Percentiles rank a stretch among this genome's conserved stretches.
These are phyloP conservation scores for Candida tammaniensis DNA, from an alignment of 805 yeast genomes.

Conservation along the genomic window DNA sequence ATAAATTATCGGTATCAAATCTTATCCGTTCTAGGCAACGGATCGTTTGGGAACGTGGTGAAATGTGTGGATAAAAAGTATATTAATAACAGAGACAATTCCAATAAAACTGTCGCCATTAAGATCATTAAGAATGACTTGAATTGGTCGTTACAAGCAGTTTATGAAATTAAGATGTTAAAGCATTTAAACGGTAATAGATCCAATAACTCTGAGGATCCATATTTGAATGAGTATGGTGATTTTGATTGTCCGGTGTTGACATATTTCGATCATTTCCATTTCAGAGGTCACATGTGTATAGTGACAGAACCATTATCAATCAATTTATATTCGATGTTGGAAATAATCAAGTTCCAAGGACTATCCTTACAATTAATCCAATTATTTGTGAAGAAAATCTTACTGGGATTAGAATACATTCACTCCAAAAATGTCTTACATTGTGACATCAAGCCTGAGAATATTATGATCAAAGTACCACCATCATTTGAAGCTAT, in stretches of 20 bases:
- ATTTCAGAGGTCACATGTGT: constrained; percentile 79
- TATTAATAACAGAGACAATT: constrained; percentile 1
- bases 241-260: constrained; percentile 33
- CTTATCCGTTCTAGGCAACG: constrained; percentile 59
- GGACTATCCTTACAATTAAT: constrained; percentile 47
- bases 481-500: constrained; percentile 20
- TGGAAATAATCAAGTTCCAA: constrained; percentile 47
- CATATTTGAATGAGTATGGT: constrained; percentile 16
- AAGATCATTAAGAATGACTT: constrained; percentile 74
- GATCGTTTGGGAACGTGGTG: constrained; percentile 80
- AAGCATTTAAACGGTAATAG: constrained; percentile 38
- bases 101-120: constrained; percentile 57
- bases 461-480: constrained; percentile 53
- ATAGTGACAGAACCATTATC: constrained; percentile 73
- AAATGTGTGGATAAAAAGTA: constrained; percentile 65
- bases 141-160: constrained; percentile 73
- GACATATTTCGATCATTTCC: constrained; percentile 64
- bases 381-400: constrained; percentile 48
- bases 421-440: constrained; percentile 58
- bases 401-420: constrained; percentile 57
- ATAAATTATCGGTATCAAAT: constrained; percentile 73
- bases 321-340: constrained; percentile 59
- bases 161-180: constrained; percentile 69
- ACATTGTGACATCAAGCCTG: constrained; percentile 88
- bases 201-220: not conserved